Conservation (phyloP, 306 rosid species). For the Erythrophleum fordii region DNA sequence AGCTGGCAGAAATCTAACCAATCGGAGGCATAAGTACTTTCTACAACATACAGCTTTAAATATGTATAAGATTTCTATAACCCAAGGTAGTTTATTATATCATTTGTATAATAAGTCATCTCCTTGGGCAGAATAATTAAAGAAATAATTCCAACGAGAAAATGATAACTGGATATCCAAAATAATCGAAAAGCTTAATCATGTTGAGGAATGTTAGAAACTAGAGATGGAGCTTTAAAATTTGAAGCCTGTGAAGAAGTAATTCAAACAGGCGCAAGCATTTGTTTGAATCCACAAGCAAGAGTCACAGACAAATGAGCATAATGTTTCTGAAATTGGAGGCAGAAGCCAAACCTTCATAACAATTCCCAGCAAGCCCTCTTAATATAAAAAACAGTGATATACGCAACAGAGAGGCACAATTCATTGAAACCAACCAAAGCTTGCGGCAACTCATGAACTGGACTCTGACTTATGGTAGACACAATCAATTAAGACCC, state of each 20-base stretch:
- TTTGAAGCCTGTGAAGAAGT: constrained; percentile 20
- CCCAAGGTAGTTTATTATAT: neutral
- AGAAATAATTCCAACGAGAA: constrained; percentile 11
- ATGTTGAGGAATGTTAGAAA: neutral
- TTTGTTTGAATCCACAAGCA: constrained; percentile 18
- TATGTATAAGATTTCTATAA: neutral
- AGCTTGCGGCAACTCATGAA: constrained; percentile 39
- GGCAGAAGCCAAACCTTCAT: constrained; percentile 11
- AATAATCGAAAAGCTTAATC: neutral
- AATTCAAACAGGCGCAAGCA: constrained; percentile 14
- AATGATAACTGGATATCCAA: neutral
- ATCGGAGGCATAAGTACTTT: no score
- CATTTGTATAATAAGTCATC: constrained; percentile 10
- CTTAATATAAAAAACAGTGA: neutral
- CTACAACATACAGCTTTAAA: neutral
- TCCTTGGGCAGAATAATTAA: neutral
- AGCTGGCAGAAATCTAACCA: no score
- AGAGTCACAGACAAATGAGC: neutral
- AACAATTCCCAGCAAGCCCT: constrained; percentile 1
- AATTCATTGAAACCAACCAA: constrained; percentile 2
- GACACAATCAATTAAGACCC: constrained; percentile 42
- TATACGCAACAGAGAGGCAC: constrained; percentile 6
- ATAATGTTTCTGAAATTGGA: neutral
- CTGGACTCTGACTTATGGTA: constrained; percentile 38
- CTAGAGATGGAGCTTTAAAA: neutral